Evolutionary conservation across 768 basidiomycete species (phyloP), one percentile per base, ranked within the genome.

Genomic region (Coprinopsis marcescibilis): DNA sequence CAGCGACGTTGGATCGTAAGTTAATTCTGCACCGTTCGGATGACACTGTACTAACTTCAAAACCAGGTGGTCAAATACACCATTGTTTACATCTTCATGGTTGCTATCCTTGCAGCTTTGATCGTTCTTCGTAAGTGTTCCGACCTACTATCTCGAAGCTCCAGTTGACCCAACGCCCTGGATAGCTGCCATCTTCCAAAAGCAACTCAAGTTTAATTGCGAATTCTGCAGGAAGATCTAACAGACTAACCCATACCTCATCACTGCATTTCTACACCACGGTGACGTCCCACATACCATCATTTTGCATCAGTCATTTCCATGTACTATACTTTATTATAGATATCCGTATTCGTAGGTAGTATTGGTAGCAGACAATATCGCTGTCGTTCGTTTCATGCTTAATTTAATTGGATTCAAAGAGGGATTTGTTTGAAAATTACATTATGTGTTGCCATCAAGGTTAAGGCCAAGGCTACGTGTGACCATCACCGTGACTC

Each of bases 1-100:
- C 89, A 92, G 61, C 77, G 94, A 47, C 72, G 94, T 56, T 92
- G 89, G 87, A 95, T 95, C 58, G 86, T 85, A 34, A 42, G 58
- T 50, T 25, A 15, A 12, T 55, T 53, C 77, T 71, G 20, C 4
- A 33, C 43, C 32, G 14, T 52, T 45, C 23, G 45, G 20, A 46
- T 24, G 23, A 15, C 14, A 20, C 19, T 42, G 13, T 49, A 3
- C 32, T 57, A 19, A 33, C 29, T 44, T 35, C 5, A 51, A 25
- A 21, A 21, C 0, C 55, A 85, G 83, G 76, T 91, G 57, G 67
- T 89, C 60, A 92, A 89, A 64, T 94, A 94, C 64, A 84, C 89
- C 15, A 50, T 92, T 46, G 72, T 95, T 24, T 98, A 94, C 68
- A 59, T 84, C 47, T 46, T 87, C 41, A 76, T 94, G 62, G 75